Evolutionary conservation across 169 alveolate species (phyloP).

Genomic region (Theileria equi): DNA sequence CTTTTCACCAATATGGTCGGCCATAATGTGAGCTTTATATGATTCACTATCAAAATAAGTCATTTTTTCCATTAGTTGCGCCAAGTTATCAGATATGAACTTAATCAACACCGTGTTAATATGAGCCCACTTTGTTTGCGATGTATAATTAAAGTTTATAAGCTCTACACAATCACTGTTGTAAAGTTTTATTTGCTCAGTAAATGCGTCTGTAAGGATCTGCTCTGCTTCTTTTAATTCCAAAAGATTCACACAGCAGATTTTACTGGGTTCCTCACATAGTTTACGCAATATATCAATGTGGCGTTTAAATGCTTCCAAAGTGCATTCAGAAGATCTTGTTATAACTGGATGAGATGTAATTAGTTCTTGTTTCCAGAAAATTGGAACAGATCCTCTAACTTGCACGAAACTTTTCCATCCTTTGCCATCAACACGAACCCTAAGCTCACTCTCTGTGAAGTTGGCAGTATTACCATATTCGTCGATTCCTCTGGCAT

Average conservation of each 20-base stretch:
- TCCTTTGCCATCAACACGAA: constrained; percentile 67
- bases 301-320: constrained; percentile 22
- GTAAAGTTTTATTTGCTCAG: constrained; percentile 22
- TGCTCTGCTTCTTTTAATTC: constrained; percentile 68
- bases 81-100: constrained; percentile 24
- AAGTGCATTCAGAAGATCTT: neutral
- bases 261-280: constrained; percentile 67
- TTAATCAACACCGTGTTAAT: constrained; percentile 43
- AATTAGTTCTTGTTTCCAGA: constrained; percentile 92
- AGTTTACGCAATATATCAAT: constrained; percentile 57
- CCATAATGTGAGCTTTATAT: neutral
- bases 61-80: constrained; percentile 16
- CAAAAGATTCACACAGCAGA: constrained; percentile 76
- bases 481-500: constrained; percentile 94
- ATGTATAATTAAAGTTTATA: constrained; percentile 47
- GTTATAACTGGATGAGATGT: constrained; percentile 43
- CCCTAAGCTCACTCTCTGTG: constrained; percentile 91
- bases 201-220: constrained; percentile 68
- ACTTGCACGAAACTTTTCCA: constrained; percentile 47
- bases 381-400: constrained; percentile 96
- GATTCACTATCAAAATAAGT: constrained; percentile 50
- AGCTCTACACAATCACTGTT: neutral
- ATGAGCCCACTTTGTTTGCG: constrained; percentile 52
- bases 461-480: constrained; percentile 93
- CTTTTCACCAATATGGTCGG: neutral